Percentiles rank a stretch among this genome's conserved stretches.
Conservation (phyloP, 2,329 filamentous ascomycete genomes). For the Thermothelomyces thermophilus region DNA sequence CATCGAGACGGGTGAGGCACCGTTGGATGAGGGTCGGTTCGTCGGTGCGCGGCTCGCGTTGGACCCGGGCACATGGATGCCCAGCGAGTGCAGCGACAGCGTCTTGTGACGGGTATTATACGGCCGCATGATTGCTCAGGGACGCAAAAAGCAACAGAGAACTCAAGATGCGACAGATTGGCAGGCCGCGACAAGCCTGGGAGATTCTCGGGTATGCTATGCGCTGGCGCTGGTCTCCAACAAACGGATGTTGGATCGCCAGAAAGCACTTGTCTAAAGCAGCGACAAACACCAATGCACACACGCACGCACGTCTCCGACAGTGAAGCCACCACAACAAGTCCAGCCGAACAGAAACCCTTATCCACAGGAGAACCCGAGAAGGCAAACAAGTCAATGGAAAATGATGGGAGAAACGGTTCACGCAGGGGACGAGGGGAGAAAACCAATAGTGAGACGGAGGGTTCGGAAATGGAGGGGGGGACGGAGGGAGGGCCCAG, state of each 20-base stretch:
- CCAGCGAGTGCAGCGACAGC: conserved; percentile 83
- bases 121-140: conserved; percentile 52
- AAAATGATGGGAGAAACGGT: background rate
- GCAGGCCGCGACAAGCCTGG: conserved; percentile 4
- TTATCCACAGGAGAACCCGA: conserved; percentile 1
- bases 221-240: background rate
- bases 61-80: conserved; percentile 75
- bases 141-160: background rate
- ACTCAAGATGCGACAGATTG: conserved; percentile 10
- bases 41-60: conserved; percentile 53
- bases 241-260: conserved; percentile 5
- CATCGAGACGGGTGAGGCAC: conserved; percentile 27
- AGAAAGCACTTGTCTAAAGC: conserved; percentile 1
- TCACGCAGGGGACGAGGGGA: conserved; percentile 6
- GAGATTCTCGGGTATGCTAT: conserved; percentile 13
- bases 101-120: conserved; percentile 98
- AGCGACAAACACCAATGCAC: conserved; percentile 13
- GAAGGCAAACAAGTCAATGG: conserved; percentile 1
- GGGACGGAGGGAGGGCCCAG: conserved; percentile 1
- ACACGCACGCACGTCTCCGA: conserved; percentile 2
- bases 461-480: conserved; percentile 15
- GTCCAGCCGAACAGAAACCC: background rate
- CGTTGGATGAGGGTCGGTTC: conserved; percentile 31
- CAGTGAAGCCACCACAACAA: conserved; percentile 2
- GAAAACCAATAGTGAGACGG: conserved; percentile 15